phyloP scores from a whole-genome alignment of 352 stramenopile genomes.

The Phytophthora nicotianae region DNA sequence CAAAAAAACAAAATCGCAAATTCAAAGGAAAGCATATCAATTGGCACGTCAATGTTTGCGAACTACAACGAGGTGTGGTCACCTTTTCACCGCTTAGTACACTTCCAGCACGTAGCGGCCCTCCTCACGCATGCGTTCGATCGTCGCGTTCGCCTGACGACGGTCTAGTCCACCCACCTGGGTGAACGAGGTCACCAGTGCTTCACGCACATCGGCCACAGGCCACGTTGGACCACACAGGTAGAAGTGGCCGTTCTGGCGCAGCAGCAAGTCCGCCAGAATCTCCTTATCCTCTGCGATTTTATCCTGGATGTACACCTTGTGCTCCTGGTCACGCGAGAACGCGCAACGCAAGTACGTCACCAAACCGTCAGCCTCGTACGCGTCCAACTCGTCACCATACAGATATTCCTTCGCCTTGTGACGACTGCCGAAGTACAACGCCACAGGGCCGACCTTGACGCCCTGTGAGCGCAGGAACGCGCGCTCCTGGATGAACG shows the following conservation, averaged over 20 bases:
- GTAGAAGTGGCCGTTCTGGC: constrained; percentile 87
- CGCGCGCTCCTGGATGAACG: constrained; percentile 90
- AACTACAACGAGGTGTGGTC: too few species aligned
- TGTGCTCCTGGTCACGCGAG: constrained; percentile 89
- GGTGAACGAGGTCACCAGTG: constrained; percentile 63
- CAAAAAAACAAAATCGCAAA: too few species aligned
- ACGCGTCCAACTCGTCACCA: constrained; percentile 88
- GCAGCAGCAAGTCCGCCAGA: constrained; percentile 70
- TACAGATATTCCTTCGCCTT: constrained; percentile 97
- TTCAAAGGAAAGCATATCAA: too few species aligned
- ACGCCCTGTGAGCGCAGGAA: constrained; percentile 69
- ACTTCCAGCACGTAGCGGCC: constrained; percentile 86
- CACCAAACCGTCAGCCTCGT: constrained; percentile 82
- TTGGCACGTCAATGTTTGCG: too few species aligned
- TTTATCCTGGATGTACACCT: constrained; percentile 91
- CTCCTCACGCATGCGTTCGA: constrained; percentile 82
- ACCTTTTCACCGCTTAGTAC: constrained; percentile 54
- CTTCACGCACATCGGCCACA: constrained; percentile 75
- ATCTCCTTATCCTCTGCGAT: constrained; percentile 85
- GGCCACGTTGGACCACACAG: constrained; percentile 86
- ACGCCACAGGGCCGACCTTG: constrained; percentile 73
- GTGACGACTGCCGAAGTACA: constrained; percentile 97
- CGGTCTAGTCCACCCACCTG: constrained; percentile 56
- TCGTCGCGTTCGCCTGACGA: constrained; percentile 72
- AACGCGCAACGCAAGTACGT: constrained; percentile 87